A percentile compares a stretch with the other conserved stretches of the same genome.
phyloP scores from a whole-genome alignment of 2,329 filamentous ascomycete genomes.

The Eurotiales sp. region DNA sequence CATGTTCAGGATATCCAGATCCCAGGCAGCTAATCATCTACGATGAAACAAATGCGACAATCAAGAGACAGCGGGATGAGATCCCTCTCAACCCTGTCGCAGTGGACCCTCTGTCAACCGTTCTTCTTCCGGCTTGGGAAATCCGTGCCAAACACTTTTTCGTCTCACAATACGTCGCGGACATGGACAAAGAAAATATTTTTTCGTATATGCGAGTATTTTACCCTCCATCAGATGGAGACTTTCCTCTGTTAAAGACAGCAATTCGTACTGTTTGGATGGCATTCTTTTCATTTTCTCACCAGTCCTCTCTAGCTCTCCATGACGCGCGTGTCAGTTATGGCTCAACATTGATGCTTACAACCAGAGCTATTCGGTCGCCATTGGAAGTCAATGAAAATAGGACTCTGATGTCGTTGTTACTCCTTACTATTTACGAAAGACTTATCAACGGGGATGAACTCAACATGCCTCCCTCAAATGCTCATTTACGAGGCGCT shows the following conservation, averaged over 20 bases:
- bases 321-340: constrained; percentile 10
- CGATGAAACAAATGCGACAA: constrained; percentile 11
- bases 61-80: not conserved
- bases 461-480: constrained; percentile 1
- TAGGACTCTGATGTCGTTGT: constrained; percentile 10
- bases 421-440: constrained; percentile 8
- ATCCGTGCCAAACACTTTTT: constrained; percentile 7
- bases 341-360: constrained; percentile 10
- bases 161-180: constrained; percentile 11
- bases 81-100: not conserved
- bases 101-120: not conserved
- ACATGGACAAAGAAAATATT: constrained; percentile 4
- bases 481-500: constrained; percentile 13
- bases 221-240: not conserved
- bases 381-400: constrained; percentile 6
- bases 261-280: constrained; percentile 7
- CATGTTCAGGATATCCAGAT: constrained; percentile 11
- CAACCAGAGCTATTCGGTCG: constrained; percentile 9
- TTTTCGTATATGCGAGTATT: constrained; percentile 14
- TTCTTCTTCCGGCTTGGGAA: constrained; percentile 8
- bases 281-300: constrained; percentile 11
- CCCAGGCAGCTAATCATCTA: constrained; percentile 4
- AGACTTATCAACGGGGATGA: not conserved
- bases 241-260: constrained; percentile 4
- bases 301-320: constrained; percentile 10